Evolutionary conservation across 2,329 filamentous ascomycete species (phyloP).

Genomic region (Uncinocarpus reesii): DNA sequence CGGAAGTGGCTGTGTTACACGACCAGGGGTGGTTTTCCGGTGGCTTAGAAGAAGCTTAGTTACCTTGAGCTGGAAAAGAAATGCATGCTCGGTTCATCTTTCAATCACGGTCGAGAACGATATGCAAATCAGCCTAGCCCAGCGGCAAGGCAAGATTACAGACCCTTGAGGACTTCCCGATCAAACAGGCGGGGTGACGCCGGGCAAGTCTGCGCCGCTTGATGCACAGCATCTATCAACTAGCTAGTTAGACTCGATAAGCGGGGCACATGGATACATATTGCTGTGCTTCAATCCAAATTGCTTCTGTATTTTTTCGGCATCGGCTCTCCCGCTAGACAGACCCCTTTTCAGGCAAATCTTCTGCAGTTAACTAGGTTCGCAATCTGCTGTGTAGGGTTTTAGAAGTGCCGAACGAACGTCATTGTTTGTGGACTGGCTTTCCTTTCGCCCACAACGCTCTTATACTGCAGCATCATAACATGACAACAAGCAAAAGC

Average conservation of each 20-base stretch:
- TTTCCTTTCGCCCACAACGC: background rate
- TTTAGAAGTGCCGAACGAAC: slow-evolving; percentile 2
- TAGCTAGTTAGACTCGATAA: background rate
- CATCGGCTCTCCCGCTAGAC: too few relatives aligned
- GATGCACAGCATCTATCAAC: too few relatives aligned
- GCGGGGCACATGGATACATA: slow-evolving; percentile 6
- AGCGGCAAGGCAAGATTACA: too few relatives aligned
- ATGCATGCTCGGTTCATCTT: too few relatives aligned
- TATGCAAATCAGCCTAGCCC: background rate
- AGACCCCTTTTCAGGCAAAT: too few relatives aligned
- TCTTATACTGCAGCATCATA: background rate
- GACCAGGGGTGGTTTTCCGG: background rate
- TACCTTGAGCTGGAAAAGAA: too few relatives aligned
- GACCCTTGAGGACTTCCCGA: too few relatives aligned
- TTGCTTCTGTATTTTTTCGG: background rate
- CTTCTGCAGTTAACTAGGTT: too few relatives aligned
- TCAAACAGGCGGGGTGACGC: too few relatives aligned
- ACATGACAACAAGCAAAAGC: background rate
- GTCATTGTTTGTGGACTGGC: slow-evolving; percentile 1
- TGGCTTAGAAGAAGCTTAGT: background rate
- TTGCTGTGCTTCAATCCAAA: background rate
- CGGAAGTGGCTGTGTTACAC: slow-evolving; percentile 7
- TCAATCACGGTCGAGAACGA: background rate
- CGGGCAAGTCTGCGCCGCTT: too few relatives aligned
- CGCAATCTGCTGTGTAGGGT: background rate